Conservation (phyloP, 345 rosid genomes). For the Dovyalis caffra region DNA sequence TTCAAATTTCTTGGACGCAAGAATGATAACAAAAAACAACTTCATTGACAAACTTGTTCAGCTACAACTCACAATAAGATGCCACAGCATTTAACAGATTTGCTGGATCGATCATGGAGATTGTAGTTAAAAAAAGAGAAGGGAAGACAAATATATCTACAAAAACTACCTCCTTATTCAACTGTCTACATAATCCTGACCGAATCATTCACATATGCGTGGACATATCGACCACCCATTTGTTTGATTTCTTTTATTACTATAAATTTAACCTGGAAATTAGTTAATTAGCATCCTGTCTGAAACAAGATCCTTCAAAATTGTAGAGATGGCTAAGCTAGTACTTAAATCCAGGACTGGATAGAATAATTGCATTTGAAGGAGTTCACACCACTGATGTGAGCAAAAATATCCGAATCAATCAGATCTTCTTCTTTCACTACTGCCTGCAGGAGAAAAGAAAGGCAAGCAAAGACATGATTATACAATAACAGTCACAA, state of each 20-base stretch:
- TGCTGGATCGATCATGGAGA: neutral
- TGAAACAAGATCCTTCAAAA: conserved; percentile 28
- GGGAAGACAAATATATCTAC: conserved; percentile 7
- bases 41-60: neutral
- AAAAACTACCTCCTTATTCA: conserved; percentile 5
- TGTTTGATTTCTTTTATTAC: neutral
- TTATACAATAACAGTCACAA: neutral
- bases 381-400: conserved; percentile 77
- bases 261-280: neutral
- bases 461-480: neutral
- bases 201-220: neutral
- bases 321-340: conserved; percentile 7
- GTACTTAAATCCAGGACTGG: conserved; percentile 76
- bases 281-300: neutral
- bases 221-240: neutral
- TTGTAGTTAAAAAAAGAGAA: neutral
- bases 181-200: neutral
- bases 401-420: conserved; percentile 81
- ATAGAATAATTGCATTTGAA: conserved; percentile 84
- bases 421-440: conserved; percentile 71
- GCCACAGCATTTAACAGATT: conserved; percentile 11
- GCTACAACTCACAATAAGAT: neutral
- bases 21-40: neutral
- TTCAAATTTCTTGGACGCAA: neutral
- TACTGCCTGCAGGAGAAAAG: conserved; percentile 48